A percentile compares a stretch with the other conserved stretches of the same genome.
These are phyloP conservation scores for Capsicum baccatum DNA, from an alignment of 257 asterid genomes.

Conservation along the genomic window DNA sequence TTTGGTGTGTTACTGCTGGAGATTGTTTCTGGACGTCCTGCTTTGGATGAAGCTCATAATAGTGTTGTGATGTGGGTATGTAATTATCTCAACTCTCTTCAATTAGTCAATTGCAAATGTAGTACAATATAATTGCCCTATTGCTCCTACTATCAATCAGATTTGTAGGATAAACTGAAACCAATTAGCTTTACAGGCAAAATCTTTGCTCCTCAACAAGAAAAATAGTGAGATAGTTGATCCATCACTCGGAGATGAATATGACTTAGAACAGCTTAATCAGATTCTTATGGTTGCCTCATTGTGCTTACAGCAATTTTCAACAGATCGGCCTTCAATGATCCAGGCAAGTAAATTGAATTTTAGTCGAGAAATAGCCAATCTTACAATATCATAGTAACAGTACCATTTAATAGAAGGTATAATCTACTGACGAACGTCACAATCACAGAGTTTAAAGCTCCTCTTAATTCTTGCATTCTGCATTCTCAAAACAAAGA, in stretches of 20 bases:
- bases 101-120: neutral
- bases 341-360: constrained; percentile 61
- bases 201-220: constrained; percentile 64
- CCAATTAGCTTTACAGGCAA: constrained; percentile 62
- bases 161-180: constrained; percentile 1
- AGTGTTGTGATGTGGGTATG: constrained; percentile 99
- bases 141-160: neutral
- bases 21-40: constrained; percentile 88
- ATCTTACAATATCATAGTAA: neutral
- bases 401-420: neutral
- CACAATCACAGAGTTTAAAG: neutral
- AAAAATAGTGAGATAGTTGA: constrained; percentile 62
- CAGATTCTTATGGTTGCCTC: constrained; percentile 72
- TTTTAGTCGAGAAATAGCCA: neutral
- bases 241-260: constrained; percentile 63
- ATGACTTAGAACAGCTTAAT: constrained; percentile 67
- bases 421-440: neutral
- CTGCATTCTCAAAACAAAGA: neutral
- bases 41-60: constrained; percentile 70
- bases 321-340: constrained; percentile 88
- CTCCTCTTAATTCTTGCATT: neutral
- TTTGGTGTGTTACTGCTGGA: constrained; percentile 85
- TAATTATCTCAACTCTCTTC: constrained; percentile 20
- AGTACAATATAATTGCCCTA: neutral
- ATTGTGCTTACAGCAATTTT: constrained; percentile 66